Conservation (phyloP, 1,139 yeast genomes). For the Zhuliangozyma blackwelliae region DNA sequence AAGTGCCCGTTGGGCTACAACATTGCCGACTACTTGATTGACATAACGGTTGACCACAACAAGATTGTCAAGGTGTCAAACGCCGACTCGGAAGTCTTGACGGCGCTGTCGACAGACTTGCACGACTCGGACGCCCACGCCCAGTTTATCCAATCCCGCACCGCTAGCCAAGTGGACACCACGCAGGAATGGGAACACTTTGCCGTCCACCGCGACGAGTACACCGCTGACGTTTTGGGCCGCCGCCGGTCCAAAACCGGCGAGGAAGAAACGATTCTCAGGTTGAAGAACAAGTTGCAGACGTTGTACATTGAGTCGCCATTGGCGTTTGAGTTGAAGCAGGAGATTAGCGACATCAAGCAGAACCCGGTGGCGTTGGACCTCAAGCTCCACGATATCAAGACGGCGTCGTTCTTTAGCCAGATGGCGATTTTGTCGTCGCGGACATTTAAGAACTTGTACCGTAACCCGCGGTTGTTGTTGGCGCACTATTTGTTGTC, state of each 20-base stretch:
- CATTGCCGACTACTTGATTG: constrained; percentile 89
- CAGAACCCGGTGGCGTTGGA: constrained; percentile 29
- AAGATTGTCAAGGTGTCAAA: constrained; percentile 22
- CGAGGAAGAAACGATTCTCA: constrained; percentile 28
- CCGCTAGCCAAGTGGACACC: constrained; percentile 46
- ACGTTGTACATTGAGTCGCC: constrained; percentile 47
- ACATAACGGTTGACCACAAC: constrained; percentile 69
- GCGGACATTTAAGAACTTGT: constrained; percentile 85
- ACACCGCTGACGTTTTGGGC: constrained; percentile 19
- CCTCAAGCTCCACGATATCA: constrained; percentile 32
- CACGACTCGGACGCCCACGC: constrained; percentile 33
- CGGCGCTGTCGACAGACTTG: constrained; percentile 18
- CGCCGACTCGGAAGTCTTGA: constrained; percentile 17
- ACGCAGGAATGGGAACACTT: constrained; percentile 87
- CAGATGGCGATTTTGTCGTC: constrained; percentile 73
- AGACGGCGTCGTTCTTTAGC: constrained; percentile 52
- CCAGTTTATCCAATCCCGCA: constrained; percentile 23
- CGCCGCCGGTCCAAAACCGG: constrained; percentile 15
- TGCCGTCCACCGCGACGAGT: constrained; percentile 81
- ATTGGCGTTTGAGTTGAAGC: constrained; percentile 43
- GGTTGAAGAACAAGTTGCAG: constrained; percentile 33
- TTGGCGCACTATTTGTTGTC: constrained; percentile 81
- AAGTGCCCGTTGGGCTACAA: constrained; percentile 86
- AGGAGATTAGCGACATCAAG: constrained; percentile 42
- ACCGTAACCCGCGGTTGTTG: constrained; percentile 83